Percentiles rank a stretch among this genome's conserved stretches.
Conservation (phyloP, 1,139 yeast species). For the Lodderomyces theae region DNA sequence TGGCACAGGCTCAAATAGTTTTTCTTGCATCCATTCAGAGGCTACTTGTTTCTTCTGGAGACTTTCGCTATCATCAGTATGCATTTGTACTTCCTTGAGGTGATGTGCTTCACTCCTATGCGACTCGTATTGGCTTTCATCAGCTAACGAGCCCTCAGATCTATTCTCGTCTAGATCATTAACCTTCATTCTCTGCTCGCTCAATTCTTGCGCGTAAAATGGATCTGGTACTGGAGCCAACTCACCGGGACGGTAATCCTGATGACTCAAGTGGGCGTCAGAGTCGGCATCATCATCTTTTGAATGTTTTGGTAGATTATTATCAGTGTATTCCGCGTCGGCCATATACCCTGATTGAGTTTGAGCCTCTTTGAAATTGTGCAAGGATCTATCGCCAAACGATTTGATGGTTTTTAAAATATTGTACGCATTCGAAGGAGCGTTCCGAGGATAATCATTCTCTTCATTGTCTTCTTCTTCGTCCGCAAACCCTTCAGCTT, state of each 20-base stretch:
- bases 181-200: conserved; percentile 10
- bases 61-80: background rate
- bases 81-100: conserved; percentile 1
- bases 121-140: conserved; percentile 18
- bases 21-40: background rate
- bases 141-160: conserved; percentile 31
- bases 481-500: conserved; percentile 6
- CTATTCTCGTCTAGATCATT: conserved; percentile 19
- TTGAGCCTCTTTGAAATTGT: conserved; percentile 6
- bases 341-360: conserved; percentile 20
- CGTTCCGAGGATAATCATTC: background rate
- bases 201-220: conserved; percentile 16
- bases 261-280: conserved; percentile 3
- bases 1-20: background rate
- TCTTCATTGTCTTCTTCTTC: conserved; percentile 7
- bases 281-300: conserved; percentile 7
- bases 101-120: conserved; percentile 9
- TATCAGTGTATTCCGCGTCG: conserved; percentile 21
- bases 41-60: background rate
- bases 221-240: conserved; percentile 22
- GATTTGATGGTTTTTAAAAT: background rate
- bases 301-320: conserved; percentile 8
- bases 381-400: conserved; percentile 3
- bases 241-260: conserved; percentile 5
- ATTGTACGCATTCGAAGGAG: conserved; percentile 1